Conservation (phyloP, 2,329 filamentous ascomycete genomes). For the Chrysosporium keratinophilum region DNA sequence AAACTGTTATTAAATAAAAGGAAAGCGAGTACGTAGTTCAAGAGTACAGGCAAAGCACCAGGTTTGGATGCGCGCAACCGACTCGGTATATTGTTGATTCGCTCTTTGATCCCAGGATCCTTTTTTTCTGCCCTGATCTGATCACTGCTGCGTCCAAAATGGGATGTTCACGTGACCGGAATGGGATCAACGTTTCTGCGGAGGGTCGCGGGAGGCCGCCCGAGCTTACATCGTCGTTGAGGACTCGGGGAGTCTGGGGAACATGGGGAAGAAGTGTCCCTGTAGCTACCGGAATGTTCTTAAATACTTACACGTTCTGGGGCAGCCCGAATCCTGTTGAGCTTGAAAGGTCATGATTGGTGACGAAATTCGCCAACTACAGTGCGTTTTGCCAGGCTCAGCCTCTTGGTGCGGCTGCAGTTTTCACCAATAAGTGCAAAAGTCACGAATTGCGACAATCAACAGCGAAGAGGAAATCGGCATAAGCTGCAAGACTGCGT, state of each 20-base stretch:
- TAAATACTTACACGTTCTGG: too few species aligned
- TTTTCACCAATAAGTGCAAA: not conserved
- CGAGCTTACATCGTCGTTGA: too few species aligned
- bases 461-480: not conserved
- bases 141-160: not conserved
- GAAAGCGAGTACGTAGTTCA: not conserved
- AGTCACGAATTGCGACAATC: not conserved
- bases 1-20: not conserved
- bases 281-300: too few species aligned
- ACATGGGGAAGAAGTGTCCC: too few species aligned
- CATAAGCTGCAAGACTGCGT: not conserved
- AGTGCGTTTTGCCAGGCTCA: not conserved
- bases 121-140: conserved; percentile 10
- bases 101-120: not conserved
- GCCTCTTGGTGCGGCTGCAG: not conserved
- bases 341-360: not conserved
- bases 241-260: too few species aligned
- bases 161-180: conserved; percentile 1
- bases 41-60: not conserved
- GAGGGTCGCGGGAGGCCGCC: not conserved
- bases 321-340: too few species aligned
- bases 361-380: not conserved
- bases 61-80: not conserved
- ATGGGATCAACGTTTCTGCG: not conserved
- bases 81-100: not conserved